A percentile compares a stretch with the other conserved stretches of the same genome.
Evolutionary conservation across 441 rosid genomes (phyloP).

Genomic region (Euphorbia celastroides): DNA sequence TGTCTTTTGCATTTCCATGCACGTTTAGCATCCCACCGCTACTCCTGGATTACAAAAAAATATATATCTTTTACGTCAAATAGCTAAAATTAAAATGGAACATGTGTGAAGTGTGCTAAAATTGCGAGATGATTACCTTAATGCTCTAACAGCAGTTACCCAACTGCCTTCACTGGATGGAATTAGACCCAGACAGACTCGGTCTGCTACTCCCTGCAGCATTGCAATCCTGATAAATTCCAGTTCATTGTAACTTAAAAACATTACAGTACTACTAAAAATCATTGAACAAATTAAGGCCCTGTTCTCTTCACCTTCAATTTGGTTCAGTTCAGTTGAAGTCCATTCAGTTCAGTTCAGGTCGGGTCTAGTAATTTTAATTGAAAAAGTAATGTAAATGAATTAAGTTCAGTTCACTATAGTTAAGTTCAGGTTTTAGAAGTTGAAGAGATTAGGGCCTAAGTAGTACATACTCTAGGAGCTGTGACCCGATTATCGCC

Average conservation of each 20-base stretch:
- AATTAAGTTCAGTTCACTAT: neutral
- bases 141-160: constrained; percentile 75
- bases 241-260: neutral
- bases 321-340: too few relatives aligned
- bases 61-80: too few relatives aligned
- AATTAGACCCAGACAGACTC: constrained; percentile 89
- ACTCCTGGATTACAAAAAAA: constrained; percentile 46
- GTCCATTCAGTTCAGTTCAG: too few relatives aligned
- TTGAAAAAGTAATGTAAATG: neutral
- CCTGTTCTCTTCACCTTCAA: too few relatives aligned
- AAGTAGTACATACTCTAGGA: constrained; percentile 47
- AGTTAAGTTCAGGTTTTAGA: too few relatives aligned
- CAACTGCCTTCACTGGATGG: constrained; percentile 91
- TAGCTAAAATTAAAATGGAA: too few relatives aligned
- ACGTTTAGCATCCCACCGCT: constrained; percentile 76
- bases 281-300: too few relatives aligned
- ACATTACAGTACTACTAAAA: neutral
- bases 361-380: too few relatives aligned
- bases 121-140: constrained; percentile 75
- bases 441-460: neutral
- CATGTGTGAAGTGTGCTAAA: too few relatives aligned
- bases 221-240: constrained; percentile 16
- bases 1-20: constrained; percentile 81
- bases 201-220: constrained; percentile 75
- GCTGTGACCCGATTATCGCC: constrained; percentile 77